These are phyloP conservation scores for Xerocomus minutiporus DNA, from an alignment of 1,284 basidiomycete species.

Conservation along the genomic window DNA sequence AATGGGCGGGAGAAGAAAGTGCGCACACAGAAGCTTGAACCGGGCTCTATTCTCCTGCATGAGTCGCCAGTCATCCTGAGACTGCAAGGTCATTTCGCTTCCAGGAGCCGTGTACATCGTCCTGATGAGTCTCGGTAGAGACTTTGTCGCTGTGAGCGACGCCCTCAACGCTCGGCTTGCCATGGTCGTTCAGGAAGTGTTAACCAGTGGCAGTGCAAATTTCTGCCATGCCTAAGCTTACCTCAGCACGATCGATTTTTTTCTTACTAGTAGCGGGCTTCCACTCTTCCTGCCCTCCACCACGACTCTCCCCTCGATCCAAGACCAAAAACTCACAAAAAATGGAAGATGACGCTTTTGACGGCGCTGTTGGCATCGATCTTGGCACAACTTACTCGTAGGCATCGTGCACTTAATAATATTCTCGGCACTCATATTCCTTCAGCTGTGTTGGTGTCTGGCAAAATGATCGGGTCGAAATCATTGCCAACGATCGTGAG, in stretches of 20 bases:
- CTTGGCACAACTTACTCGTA: constrained; percentile 89
- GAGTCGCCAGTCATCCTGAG: constrained; percentile 57
- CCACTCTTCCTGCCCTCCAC: constrained; percentile 24
- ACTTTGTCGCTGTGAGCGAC: constrained; percentile 38
- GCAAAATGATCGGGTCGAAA: constrained; percentile 98
- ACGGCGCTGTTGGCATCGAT: constrained; percentile 96
- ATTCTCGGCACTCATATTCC: constrained; percentile 17
- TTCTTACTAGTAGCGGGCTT: not conserved
- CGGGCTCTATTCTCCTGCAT: constrained; percentile 57
- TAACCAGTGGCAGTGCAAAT: constrained; percentile 47
- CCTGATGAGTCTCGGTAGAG: constrained; percentile 24
- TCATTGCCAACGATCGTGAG: constrained; percentile 94
- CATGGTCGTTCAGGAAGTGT: constrained; percentile 29
- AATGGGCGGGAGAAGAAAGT: constrained; percentile 8
- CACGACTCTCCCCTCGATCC: constrained; percentile 28
- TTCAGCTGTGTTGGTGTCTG: constrained; percentile 90
- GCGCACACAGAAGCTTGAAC: constrained; percentile 47
- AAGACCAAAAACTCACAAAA: constrained; percentile 46
- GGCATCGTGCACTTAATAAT: constrained; percentile 30
- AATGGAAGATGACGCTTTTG: constrained; percentile 87
- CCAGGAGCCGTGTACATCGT: constrained; percentile 33
- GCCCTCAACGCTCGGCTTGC: constrained; percentile 38
- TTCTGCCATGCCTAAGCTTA: constrained; percentile 30
- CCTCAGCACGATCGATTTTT: constrained; percentile 40
- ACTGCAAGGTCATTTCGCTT: constrained; percentile 38